Evolutionary conservation across 257 asterid species (phyloP).

Genomic region (Perilla frutescens): DNA sequence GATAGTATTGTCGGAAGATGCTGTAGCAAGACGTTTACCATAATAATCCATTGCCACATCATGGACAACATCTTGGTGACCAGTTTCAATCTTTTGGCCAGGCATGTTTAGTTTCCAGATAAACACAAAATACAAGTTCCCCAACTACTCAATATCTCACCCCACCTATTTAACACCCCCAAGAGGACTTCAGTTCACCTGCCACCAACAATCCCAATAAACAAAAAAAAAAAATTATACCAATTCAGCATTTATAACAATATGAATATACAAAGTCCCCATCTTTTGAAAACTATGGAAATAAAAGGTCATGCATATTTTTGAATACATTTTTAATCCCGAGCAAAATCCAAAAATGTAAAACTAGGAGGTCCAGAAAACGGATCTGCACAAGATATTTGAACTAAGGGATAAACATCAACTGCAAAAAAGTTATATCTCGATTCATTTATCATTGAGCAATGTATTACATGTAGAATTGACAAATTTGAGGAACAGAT

Average conservation of each 20-base stretch:
- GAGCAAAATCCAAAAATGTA: background rate
- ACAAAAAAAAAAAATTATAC: background rate
- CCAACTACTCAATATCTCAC: background rate
- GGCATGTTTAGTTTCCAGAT: constrained; percentile 55
- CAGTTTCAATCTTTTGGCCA: constrained; percentile 70
- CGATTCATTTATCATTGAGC: background rate
- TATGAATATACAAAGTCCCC: background rate
- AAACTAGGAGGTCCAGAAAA: background rate
- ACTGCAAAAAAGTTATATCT: background rate
- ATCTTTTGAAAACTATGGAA: background rate
- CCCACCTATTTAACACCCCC: constrained; percentile 23
- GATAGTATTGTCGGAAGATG: constrained; percentile 72
- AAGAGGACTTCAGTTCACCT: constrained; percentile 23
- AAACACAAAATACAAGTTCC: constrained; percentile 21
- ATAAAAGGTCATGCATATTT: constrained; percentile 2
- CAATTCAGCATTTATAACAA: background rate
- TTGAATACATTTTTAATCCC: background rate
- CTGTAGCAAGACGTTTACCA: constrained; percentile 82
- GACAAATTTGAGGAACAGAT: background rate
- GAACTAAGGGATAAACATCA: background rate
- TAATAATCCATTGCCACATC: constrained; percentile 76
- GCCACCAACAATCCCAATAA: constrained; percentile 27
- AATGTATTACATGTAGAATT: constrained; percentile 8
- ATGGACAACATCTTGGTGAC: constrained; percentile 71
- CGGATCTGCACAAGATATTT: background rate